phyloP scores from a whole-genome alignment of 2,329 filamentous ascomycete genomes.

The Exserohilum rostratum region DNA sequence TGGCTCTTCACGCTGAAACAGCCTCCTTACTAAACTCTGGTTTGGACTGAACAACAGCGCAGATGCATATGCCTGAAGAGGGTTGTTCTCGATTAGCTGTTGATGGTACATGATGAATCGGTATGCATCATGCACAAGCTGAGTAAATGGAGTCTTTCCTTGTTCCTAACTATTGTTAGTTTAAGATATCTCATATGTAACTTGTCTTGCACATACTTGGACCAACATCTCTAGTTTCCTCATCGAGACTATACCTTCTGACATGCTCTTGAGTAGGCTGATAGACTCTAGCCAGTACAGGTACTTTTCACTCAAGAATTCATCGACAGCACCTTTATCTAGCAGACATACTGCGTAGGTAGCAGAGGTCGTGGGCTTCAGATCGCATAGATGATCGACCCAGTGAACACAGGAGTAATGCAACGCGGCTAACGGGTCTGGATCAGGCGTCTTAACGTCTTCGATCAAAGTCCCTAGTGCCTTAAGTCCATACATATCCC shows the following conservation, averaged over 20 bases:
- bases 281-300: conserved; percentile 18
- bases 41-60: not conserved
- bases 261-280: conserved; percentile 20
- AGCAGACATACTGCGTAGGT: not conserved
- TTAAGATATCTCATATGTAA: not conserved
- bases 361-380: not conserved
- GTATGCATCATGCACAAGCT: not conserved
- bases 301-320: not conserved
- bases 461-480: not conserved
- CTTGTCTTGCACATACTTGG: not conserved
- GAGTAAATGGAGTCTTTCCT: not conserved
- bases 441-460: not conserved
- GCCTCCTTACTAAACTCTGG: not conserved
- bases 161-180: not conserved
- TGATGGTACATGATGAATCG: not conserved
- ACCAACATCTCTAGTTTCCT: not conserved
- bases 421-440: conserved; percentile 31
- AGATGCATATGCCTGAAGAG: not conserved
- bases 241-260: conserved; percentile 18
- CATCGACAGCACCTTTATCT: not conserved
- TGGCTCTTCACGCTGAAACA: not conserved
- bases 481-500: not conserved
- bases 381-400: conserved; percentile 40
- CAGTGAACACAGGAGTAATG: conserved; percentile 42
- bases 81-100: not conserved